Evolutionary conservation across 78 protist genomes (phyloP).

Genomic region (Planoprotostelium fungivorum): DNA sequence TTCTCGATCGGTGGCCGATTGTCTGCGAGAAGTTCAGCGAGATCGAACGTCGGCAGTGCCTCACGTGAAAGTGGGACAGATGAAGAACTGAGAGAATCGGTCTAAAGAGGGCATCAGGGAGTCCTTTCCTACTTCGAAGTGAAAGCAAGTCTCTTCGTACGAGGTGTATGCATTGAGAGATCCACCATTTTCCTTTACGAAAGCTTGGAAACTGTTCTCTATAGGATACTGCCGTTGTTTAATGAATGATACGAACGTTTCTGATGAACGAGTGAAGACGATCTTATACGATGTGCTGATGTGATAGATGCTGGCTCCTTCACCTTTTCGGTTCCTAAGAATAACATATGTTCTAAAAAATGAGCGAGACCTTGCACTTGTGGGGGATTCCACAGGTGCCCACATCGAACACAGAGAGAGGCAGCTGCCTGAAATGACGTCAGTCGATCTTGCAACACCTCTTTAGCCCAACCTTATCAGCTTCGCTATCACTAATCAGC

Average conservation of each 20-base stretch:
- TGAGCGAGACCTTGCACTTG: slow-evolving; percentile 74
- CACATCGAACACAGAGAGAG: slow-evolving; percentile 23
- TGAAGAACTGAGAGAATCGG: slow-evolving; percentile 59
- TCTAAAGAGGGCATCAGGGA: slow-evolving; percentile 32
- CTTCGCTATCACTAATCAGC: not conserved
- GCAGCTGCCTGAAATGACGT: slow-evolving; percentile 7
- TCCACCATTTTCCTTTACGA: slow-evolving; percentile 17
- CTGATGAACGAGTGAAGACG: too few species aligned
- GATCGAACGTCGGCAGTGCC: too few species aligned
- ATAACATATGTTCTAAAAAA: slow-evolving; percentile 73
- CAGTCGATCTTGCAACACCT: too few species aligned
- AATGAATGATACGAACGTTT: not conserved
- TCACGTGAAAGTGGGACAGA: slow-evolving; percentile 26
- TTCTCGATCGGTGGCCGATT: slow-evolving; percentile 35
- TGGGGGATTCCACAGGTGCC: slow-evolving; percentile 50
- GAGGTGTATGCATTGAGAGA: not conserved
- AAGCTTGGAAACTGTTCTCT: not conserved
- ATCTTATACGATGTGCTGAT: too few species aligned
- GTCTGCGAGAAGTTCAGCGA: not conserved
- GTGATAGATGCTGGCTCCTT: too few species aligned
- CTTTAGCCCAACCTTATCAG: not conserved
- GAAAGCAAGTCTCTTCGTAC: slow-evolving; percentile 13
- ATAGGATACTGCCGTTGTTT: not conserved
- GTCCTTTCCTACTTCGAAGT: slow-evolving; percentile 18
- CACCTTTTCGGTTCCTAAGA: slow-evolving; percentile 52